Evolutionary conservation across 2,329 filamentous ascomycete genomes (phyloP).

Genomic region (Fulvia fulva): DNA sequence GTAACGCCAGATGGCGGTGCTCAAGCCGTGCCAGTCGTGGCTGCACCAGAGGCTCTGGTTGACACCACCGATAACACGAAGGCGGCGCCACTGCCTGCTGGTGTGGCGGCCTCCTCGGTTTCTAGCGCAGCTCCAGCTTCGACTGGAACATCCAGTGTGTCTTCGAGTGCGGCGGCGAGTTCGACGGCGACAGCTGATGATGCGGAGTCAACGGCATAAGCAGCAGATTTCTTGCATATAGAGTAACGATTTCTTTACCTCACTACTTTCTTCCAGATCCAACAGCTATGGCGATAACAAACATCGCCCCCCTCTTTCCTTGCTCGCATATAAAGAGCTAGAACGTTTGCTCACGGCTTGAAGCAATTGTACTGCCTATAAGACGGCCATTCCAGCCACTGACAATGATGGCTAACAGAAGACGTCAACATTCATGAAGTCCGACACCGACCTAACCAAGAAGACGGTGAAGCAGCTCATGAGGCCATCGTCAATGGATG

Average conservation of each 20-base stretch:
- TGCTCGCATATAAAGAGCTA: no score
- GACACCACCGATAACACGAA: background rate
- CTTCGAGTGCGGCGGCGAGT: background rate
- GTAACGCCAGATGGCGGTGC: constrained; percentile 5
- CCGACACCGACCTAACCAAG: no score
- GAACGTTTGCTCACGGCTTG: no score
- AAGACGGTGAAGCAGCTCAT: background rate
- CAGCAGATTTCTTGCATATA: background rate
- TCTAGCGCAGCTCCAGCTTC: background rate
- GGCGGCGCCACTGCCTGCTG: background rate
- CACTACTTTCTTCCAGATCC: no score
- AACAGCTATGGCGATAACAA: no score
- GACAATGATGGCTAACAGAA: no score
- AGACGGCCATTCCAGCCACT: no score
- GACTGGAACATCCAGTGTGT: background rate
- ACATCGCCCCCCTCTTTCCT: no score
- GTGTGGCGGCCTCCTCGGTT: background rate
- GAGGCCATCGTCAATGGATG: background rate
- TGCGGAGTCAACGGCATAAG: background rate
- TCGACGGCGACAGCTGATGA: background rate
- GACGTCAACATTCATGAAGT: no score
- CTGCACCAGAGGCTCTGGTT: constrained; percentile 1
- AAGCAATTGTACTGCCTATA: no score
- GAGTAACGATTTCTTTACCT: background rate
- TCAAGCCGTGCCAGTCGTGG: constrained; percentile 3